These are phyloP conservation scores for Blepharisma japonicum DNA, from an alignment of 73 alveolate genomes.

Conservation along the genomic window DNA sequence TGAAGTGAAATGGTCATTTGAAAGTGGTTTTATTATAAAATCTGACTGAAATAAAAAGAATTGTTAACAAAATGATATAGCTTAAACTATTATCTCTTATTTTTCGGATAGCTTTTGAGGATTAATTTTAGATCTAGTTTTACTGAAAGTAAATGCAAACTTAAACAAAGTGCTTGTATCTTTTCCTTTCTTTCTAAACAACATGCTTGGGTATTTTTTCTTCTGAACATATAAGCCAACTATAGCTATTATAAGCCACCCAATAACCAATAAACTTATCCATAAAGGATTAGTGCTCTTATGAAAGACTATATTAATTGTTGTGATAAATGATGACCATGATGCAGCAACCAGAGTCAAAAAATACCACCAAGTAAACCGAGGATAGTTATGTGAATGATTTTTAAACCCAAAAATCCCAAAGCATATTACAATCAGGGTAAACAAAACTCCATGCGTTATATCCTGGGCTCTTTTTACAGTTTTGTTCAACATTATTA, in stretches of 20 bases:
- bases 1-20: no score
- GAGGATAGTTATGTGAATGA: not conserved
- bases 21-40: no score
- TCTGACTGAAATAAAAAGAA: no score
- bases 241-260: not conserved
- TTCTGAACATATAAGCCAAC: not conserved
- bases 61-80: no score
- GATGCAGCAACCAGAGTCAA: not conserved
- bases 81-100: no score
- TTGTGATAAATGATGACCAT: conserved; percentile 9
- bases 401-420: not conserved
- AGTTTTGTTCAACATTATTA: not conserved
- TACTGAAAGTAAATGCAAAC: no score
- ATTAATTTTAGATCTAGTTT: no score
- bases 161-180: no score
- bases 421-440: not conserved
- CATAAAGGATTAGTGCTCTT: not conserved
- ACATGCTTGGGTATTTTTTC: not conserved
- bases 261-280: not conserved
- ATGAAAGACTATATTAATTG: not conserved
- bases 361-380: conserved; percentile 17
- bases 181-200: no score
- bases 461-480: not conserved
- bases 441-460: not conserved
- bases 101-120: no score